Conservation (phyloP, 1,284 basidiomycete genomes). For the Moesziomyces sp. region DNA sequence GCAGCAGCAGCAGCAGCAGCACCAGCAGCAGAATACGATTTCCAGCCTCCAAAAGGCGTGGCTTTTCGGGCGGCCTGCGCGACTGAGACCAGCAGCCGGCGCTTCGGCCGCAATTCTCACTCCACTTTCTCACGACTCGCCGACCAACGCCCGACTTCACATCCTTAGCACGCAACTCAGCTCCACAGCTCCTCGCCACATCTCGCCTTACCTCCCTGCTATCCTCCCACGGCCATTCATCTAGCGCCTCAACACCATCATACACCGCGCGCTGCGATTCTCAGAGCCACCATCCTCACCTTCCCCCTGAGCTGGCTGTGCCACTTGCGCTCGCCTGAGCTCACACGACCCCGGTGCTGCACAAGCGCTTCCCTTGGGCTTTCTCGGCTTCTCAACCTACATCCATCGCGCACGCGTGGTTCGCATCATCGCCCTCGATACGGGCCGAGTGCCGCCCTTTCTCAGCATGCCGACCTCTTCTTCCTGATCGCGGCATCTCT, state of each 20-base stretch:
- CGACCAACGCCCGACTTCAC: too few relatives aligned
- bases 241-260: background rate
- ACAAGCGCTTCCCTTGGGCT: too few relatives aligned
- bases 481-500: background rate
- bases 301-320: too few relatives aligned
- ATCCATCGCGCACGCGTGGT: background rate
- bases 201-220: too few relatives aligned
- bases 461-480: background rate
- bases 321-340: too few relatives aligned
- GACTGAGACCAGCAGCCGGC: background rate
- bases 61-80: too few relatives aligned
- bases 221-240: background rate
- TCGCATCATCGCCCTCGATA: too few relatives aligned
- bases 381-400: background rate
- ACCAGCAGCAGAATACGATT: background rate
- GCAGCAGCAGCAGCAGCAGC: slow-evolving; percentile 3
- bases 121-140: slow-evolving; percentile 1
- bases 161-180: background rate
- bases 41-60: too few relatives aligned
- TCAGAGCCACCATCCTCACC: too few relatives aligned
- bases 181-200: background rate
- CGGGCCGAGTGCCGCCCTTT: background rate
- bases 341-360: too few relatives aligned
- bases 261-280: too few relatives aligned
- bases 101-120: background rate